Evolutionary conservation across 1,284 basidiomycete species (phyloP), one percentile per base, ranked within the genome.

Genomic region (Moesziomyces antarcticus): DNA sequence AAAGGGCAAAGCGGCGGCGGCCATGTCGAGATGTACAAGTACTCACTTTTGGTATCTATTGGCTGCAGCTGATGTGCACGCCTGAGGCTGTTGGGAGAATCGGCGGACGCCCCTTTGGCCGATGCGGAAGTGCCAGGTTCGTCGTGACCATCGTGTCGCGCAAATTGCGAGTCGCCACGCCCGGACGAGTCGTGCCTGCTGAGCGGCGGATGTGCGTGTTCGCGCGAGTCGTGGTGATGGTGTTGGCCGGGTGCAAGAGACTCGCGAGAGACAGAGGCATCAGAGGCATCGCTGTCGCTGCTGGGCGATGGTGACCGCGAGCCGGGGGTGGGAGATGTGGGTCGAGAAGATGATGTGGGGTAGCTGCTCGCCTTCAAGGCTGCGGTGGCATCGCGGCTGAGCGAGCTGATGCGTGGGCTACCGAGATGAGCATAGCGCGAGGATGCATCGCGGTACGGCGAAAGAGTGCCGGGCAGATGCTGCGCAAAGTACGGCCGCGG

Each of bases 401-500:
- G 63, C 33, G 78, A 78, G 51, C 78, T 80, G 54, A 75, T 78
- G 24, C 81, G 58, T 9, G 81, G 79, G 50, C 77, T 79, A 27
- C 78, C 73, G 3, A 73, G 45, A 46, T 77, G 65, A 21, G 78
- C 60, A 50, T 81, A 78, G 44, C 81, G 73, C 3, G 78, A 54
- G 6, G 79, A 69, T 0, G 79, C 78, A 44, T 82, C 81, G 40
- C 81, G 73, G 40, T 81, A 82, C 8, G 81, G 81, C 11, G 81
- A 81, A 14, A 81, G 56, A 9, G 77, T 69, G 18, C 63, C 69
- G 0, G 79, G 73, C 14, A 81, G 63, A 42, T 80, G 78, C 49
- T 79, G 73, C 14, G 75, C 53, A 40, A 78, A 56, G 56, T 64
- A 57, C 5, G 73, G 73, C 22, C 79, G 73, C 4, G 79, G 79